Evolutionary conservation across 495 filamentous ascomycete species (phyloP).

Genomic region (Annulohypoxylon bovei): DNA sequence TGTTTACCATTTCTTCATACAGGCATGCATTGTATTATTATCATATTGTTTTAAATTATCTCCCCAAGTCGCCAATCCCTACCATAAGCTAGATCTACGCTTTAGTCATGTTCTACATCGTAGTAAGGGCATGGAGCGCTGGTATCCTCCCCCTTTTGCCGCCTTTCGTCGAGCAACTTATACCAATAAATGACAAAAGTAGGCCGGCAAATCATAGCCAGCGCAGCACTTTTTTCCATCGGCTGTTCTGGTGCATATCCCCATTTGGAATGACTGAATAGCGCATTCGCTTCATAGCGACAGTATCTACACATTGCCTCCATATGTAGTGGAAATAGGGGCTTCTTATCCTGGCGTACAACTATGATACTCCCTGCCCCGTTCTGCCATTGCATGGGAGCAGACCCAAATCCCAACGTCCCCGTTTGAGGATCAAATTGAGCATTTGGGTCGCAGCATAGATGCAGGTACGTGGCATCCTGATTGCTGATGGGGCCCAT

Average conservation of each 20-base stretch:
- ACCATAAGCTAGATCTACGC: background rate
- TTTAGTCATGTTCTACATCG: constrained; percentile 6
- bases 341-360: constrained; percentile 36
- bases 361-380: constrained; percentile 26
- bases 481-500: constrained; percentile 16
- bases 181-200: constrained; percentile 21
- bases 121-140: constrained; percentile 22
- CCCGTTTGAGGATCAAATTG: background rate
- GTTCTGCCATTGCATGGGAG: constrained; percentile 24
- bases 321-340: constrained; percentile 17
- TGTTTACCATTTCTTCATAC: too few species aligned
- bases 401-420: constrained; percentile 3
- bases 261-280: constrained; percentile 10
- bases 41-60: too few species aligned
- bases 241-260: constrained; percentile 28
- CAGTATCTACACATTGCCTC: constrained; percentile 34
- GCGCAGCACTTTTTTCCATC: constrained; percentile 14
- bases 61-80: background rate
- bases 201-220: constrained; percentile 35
- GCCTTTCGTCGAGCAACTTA: constrained; percentile 14
- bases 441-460: constrained; percentile 25
- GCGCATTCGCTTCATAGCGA: background rate
- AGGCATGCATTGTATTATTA: too few species aligned
- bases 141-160: constrained; percentile 5
- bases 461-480: constrained; percentile 34